Conservation (phyloP, 1,139 yeast species). For the Debaryomyces subglobosus region DNA sequence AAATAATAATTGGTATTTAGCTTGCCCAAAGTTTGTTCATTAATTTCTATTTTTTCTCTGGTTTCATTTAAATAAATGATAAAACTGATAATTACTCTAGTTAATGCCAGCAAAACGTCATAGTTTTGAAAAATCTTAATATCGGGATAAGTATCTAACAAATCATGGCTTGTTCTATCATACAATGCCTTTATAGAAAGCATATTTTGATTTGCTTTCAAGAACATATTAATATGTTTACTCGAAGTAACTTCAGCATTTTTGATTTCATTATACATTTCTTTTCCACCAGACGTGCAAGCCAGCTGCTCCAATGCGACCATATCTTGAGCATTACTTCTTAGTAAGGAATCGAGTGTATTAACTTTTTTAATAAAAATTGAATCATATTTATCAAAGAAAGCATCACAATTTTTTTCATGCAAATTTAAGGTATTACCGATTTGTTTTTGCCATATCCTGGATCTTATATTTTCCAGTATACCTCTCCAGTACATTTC, state of each 20-base stretch:
- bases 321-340: conserved; percentile 15
- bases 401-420: conserved; percentile 20
- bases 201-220: conserved; percentile 7
- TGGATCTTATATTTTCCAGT: conserved; percentile 48
- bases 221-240: conserved; percentile 8
- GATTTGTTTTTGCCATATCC: conserved; percentile 55
- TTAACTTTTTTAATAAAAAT: conserved; percentile 5
- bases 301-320: conserved; percentile 13
- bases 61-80: conserved; percentile 24
- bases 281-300: not conserved
- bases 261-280: not conserved
- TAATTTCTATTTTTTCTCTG: conserved; percentile 13
- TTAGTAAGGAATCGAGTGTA: conserved; percentile 6
- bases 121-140: conserved; percentile 41
- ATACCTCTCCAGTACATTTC: conserved; percentile 74
- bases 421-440: conserved; percentile 33
- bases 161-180: conserved; percentile 24
- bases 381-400: conserved; percentile 18
- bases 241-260: conserved; percentile 5
- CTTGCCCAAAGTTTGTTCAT: conserved; percentile 10
- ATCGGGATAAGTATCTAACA: conserved; percentile 44
- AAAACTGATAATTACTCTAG: conserved; percentile 29
- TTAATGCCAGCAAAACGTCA: conserved; percentile 30
- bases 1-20: conserved; percentile 20
- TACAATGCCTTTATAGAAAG: conserved; percentile 11